Conservation (phyloP, 202 grass and related monocot genomes). For the Dendrocalamus latiflorus region DNA sequence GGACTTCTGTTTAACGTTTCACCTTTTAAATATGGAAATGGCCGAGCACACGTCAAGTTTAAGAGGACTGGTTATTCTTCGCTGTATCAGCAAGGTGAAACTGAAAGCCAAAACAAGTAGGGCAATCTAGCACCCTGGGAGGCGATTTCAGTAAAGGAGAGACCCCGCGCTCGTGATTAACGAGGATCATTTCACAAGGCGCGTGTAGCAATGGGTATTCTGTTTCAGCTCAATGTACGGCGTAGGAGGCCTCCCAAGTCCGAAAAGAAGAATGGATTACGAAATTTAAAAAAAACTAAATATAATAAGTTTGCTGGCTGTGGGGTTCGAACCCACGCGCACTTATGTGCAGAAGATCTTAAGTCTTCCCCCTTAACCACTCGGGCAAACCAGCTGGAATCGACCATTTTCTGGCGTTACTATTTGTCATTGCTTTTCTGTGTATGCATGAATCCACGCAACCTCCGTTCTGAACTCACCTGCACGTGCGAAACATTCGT, state of each 20-base stretch:
- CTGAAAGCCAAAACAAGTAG: no score
- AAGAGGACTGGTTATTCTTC: background rate
- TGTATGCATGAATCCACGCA: no score
- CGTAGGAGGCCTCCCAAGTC: background rate
- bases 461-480: no score
- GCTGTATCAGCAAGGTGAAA: background rate
- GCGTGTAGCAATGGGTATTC: background rate
- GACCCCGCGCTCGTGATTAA: background rate
- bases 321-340: conserved; percentile 81
- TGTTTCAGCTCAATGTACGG: background rate
- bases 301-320: conserved; percentile 35
- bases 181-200: background rate
- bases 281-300: background rate
- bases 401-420: rapidly evolving
- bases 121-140: background rate
- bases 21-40: no score
- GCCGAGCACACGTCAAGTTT: background rate
- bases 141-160: no score
- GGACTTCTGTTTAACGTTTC: background rate
- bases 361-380: conserved; percentile 74
- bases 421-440: no score
- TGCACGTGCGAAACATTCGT: no score
- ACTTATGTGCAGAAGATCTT: conserved; percentile 52
- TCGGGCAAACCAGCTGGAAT: conserved; percentile 47
- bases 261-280: background rate